phyloP scores from a whole-genome alignment of 768 basidiomycete genomes.

The Auriscalpium vulgare region DNA sequence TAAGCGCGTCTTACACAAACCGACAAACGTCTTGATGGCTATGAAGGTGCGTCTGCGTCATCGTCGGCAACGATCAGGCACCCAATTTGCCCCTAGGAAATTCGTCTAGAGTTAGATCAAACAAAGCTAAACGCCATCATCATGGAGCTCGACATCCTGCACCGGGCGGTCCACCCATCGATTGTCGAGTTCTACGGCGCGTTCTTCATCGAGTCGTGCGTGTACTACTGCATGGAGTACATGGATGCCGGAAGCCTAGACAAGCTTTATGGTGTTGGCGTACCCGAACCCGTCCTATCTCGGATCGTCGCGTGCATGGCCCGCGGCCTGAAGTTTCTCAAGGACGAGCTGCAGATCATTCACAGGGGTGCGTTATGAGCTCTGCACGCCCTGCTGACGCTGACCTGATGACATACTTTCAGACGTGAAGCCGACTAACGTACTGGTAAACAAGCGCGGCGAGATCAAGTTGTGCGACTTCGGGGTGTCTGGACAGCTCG shows the following conservation, averaged over 20 bases:
- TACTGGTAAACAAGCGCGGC: conserved; percentile 83
- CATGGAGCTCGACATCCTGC: conserved; percentile 97
- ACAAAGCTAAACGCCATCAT: conserved; percentile 92
- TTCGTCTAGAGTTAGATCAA: conserved; percentile 90
- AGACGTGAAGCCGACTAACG: conserved; percentile 94
- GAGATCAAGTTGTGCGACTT: conserved; percentile 96
- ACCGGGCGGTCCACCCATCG: conserved; percentile 82
- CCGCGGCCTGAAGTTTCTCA: conserved; percentile 86
- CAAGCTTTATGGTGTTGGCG: conserved; percentile 47
- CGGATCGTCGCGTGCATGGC: conserved; percentile 80
- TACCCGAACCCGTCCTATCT: conserved; percentile 73
- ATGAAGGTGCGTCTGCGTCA: conserved; percentile 71
- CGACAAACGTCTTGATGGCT: conserved; percentile 94
- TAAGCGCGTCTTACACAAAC: conserved; percentile 88
- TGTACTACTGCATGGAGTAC: conserved; percentile 99
- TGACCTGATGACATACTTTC: not conserved
- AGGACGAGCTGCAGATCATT: conserved; percentile 88
- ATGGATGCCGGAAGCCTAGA: conserved; percentile 99
- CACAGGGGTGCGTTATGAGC: conserved; percentile 44
- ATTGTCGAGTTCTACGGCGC: conserved; percentile 99
- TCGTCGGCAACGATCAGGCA: not conserved
- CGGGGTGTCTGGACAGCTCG: conserved; percentile 96
- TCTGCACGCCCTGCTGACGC: not conserved
- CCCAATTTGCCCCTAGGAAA: conserved; percentile 58
- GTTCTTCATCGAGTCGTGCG: conserved; percentile 99